phyloP scores from a whole-genome alignment of 805 yeast genomes.

The Pichia sporocuriosa region DNA sequence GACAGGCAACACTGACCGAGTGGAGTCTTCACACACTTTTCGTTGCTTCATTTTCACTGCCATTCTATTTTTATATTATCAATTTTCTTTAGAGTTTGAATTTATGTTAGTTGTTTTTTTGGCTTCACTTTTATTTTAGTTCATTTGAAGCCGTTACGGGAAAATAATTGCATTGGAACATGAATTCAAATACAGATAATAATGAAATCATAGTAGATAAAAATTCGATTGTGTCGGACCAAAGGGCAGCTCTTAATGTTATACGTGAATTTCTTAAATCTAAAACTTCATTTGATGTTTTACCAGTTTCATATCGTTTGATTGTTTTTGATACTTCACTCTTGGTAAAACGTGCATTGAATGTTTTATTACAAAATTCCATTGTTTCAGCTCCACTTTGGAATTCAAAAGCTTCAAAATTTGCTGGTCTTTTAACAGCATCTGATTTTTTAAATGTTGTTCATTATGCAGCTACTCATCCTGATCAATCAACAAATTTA shows the following conservation, averaged over 20 bases:
- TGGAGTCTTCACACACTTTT: no score
- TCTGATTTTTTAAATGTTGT: constrained; percentile 92
- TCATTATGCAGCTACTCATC: constrained; percentile 74
- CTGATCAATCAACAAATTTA: constrained; percentile 76
- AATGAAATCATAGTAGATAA: no score
- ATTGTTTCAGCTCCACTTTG: constrained; percentile 96
- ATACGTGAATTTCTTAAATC: constrained; percentile 79
- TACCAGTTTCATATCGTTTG: constrained; percentile 89
- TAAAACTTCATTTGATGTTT: constrained; percentile 91
- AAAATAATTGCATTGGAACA: no score
- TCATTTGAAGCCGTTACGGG: no score
- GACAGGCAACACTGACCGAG: background rate
- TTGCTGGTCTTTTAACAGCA: constrained; percentile 91
- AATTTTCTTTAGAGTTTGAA: no score
- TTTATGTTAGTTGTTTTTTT: no score
- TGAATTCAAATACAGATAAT: no score
- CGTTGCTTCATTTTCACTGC: no score
- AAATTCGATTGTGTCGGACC: constrained; percentile 49
- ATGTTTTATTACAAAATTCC: constrained; percentile 83
- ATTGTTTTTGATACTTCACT: constrained; percentile 90
- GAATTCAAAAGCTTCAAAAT: constrained; percentile 82
- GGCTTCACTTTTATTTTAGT: no score
- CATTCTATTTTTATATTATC: no score
- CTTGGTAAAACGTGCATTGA: constrained; percentile 82
- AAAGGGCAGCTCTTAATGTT: constrained; percentile 68